Base-by-base conservation (phyloP, 2,329 filamentous ascomycete species). In the Orbilia brochopaga region DNA sequence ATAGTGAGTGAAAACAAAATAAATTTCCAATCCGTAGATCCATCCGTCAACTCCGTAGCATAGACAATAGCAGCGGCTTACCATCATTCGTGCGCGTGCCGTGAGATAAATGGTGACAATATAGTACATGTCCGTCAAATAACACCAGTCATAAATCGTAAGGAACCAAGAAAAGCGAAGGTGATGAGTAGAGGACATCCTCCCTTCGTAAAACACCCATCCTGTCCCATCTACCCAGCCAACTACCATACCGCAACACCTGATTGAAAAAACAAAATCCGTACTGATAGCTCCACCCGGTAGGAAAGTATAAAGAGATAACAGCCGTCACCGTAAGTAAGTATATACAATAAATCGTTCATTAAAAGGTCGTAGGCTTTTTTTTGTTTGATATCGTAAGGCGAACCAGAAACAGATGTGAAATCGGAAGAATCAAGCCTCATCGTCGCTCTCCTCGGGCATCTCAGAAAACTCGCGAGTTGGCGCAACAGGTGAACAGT, bases 361-460 rank as follows among this genome's bases (percentile, higher is more conserved):
- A 32, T 32, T 32, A 70, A 64, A 48, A 48, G 23, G 52, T 61
- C 53, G 60, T 65, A 72, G 56, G 56, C 60, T 48, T 19, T 19
- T 21, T 32, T 32, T 19, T 19, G 2, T 32, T 32, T 19, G 44
- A 72, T 54, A 72, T 17, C 40, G 27, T 51, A 60, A 17, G 5
- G 35, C 37, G 40, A 37, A 24, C 10, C 19, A 37, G 56, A 40
- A 32, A 53, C 51, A 35, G 57, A 60, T 60, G 17, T 51, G 51
- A 44, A 46, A 54, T 15, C 7, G 55, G 64, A 24, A 40, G 21
- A 52, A 62, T 65, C 24, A 72, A 44, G 50, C 59, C 40, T 72
- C 67, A 27, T 72, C 67, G 23, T 72, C 67, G 40, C 67, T 72
- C 56, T 72, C 67, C 55, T 72, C 67, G 42, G 67, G 60, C 67